A percentile compares a stretch with the other conserved stretches of the same genome.
Conservation (phyloP, 257 asterid genomes). For the Nicotiana tomentosiformis region DNA sequence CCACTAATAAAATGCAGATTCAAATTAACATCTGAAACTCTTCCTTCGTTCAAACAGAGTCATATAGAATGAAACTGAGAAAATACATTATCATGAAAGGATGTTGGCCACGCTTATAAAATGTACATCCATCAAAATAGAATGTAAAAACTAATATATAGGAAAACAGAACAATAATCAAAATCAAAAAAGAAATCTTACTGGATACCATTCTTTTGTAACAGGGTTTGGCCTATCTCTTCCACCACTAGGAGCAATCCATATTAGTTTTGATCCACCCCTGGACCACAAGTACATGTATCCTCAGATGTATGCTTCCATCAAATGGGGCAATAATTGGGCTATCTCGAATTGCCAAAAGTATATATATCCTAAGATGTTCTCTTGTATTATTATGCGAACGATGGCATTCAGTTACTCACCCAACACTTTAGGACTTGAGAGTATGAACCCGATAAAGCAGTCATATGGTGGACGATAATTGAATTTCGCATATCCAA, state of each 20-base stretch:
- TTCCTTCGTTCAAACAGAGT: neutral
- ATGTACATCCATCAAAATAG: neutral
- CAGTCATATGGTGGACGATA: neutral
- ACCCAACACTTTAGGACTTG: neutral
- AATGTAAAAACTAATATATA: neutral
- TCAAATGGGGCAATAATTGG: neutral
- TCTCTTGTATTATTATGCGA: neutral
- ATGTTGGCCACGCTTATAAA: neutral
- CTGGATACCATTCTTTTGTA: conserved; percentile 82
- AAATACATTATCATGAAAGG: neutral
- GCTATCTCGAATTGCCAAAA: neutral
- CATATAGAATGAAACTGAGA: neutral
- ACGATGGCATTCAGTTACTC: neutral
- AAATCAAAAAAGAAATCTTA: conserved; percentile 33
- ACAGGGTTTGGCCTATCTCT: conserved; percentile 93
- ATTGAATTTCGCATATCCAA: neutral
- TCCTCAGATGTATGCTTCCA: neutral
- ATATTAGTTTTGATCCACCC: conserved; percentile 85
- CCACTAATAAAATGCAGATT: neutral
- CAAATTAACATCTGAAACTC: neutral
- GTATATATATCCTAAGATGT: neutral
- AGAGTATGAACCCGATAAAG: neutral
- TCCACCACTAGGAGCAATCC: conserved; percentile 99
- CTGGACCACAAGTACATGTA: conserved; percentile 33
- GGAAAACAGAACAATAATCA: conserved; percentile 9